Percentiles rank a stretch among this genome's conserved stretches.
Conservation (phyloP, 495 filamentous ascomycete genomes). For the Cudoniella acicularis region DNA sequence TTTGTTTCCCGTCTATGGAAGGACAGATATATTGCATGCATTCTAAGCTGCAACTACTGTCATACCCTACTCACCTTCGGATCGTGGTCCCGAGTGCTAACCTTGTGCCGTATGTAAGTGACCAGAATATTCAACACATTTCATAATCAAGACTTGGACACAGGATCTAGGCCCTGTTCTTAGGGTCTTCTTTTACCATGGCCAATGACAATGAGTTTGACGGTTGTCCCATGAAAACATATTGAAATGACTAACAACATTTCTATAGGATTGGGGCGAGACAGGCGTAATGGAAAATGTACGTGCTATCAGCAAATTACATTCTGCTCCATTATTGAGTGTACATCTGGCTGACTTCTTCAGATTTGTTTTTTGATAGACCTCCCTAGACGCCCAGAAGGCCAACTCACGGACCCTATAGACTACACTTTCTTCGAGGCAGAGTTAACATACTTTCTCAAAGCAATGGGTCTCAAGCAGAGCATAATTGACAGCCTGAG, state of each 20-base stretch:
- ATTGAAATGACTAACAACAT: neutral
- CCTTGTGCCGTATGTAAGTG: constrained; percentile 65
- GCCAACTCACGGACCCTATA: constrained; percentile 24
- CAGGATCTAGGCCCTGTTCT: no score
- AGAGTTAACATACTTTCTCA: constrained; percentile 68
- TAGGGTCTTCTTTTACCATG: no score
- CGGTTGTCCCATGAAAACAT: no score
- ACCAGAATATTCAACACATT: no score
- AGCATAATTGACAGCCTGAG: constrained; percentile 54
- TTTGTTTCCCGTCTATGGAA: constrained; percentile 76
- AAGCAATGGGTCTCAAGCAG: constrained; percentile 60
- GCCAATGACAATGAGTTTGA: no score
- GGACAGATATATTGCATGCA: constrained; percentile 73
- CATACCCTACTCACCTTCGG: constrained; percentile 62
- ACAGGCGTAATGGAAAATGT: constrained; percentile 77
- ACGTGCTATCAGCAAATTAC: constrained; percentile 5
- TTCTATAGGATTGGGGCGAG: constrained; percentile 58
- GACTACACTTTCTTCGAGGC: constrained; percentile 59
- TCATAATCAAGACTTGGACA: no score
- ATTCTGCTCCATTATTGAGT: constrained; percentile 13
- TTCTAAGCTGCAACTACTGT: constrained; percentile 82
- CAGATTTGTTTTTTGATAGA: constrained; percentile 81
- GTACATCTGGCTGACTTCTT: neutral
- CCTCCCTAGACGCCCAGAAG: constrained; percentile 55
- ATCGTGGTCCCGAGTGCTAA: constrained; percentile 82